Base-by-base conservation (phyloP, 495 filamentous ascomycete species). In the Umbilicaria muhlenbergii region DNA sequence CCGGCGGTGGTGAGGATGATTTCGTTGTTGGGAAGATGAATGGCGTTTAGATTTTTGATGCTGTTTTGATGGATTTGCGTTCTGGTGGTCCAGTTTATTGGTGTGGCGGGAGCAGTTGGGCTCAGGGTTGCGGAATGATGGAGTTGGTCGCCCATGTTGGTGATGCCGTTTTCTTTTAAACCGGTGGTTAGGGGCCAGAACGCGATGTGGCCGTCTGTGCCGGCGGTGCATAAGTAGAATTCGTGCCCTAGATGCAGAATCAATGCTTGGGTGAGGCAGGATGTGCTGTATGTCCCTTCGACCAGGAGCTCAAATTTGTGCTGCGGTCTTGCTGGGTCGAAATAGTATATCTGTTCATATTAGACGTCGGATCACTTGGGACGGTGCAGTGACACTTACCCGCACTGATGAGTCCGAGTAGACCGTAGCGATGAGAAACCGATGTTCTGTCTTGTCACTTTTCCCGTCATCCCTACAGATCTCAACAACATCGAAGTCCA, bases 321-420 rank as follows among this genome's bases (percentile, higher is more conserved):
- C 1, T 57, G 46, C 13, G 52, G 47, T 1, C 17, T 31, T 12
- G 49, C 39, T 0, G 65, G 56, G 1, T 60, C 67, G 55, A 86
- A 87, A 34, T 61, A 51, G 55, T 83, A 91, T 4, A 70, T 63
- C 60, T 72, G 39, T 12, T 19, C 15, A 12, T 12, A n/a, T 44
- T 35, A 41, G n/a, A 47, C 41, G 52, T 43, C 34, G 15, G n/a
- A 11, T 6, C 21, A 5, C 4, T 15, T 12, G 3, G 36, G 5
- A 31, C 13, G 13, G 38, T 21, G 16, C 17, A 38, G 1, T 3
- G 11, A 11, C n/a, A 45, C 56, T 51, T 53, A 74, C 74, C 54
- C 72, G 74, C 2, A 89, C 55, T 1, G 70, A 79, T 3, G 87
- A 94, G 58, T 94, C 84, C 0, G 87, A 93, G 36, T 84, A 77